Base-by-base conservation (phyloP, 768 basidiomycete genomes). In the Tricholoma hemisulphureum region DNA sequence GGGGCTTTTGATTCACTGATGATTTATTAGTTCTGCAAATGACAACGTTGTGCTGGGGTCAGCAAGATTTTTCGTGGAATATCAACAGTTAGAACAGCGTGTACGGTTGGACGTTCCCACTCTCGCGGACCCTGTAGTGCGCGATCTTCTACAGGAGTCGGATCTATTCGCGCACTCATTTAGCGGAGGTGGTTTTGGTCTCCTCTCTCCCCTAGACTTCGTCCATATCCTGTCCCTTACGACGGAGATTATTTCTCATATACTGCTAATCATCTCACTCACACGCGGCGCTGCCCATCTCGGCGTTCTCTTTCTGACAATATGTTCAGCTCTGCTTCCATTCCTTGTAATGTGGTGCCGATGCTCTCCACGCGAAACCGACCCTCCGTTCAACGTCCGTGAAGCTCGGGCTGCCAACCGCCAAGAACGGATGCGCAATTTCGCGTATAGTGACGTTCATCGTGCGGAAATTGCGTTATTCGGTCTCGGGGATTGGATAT, bases 141-240 rank as follows among this genome's bases (percentile, higher is more conserved):
- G 88, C 58, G 89, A 91, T 67, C 82, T 93, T 41, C 77, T 93
- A n/a, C 87, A 89, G 58, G 91, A 93, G 73, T 89, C 91, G 35
- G 91, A 93, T 67, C 79, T 90, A 31, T 93, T 93, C 67, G 87
- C 88, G 41, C 82, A 88, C 58, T 93, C 91, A 10, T 92, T 93
- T 71, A 83, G 80, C 63, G 88, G 88, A 41, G 83, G 86, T 34
- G 83, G 87, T 10, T 91, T 93, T 67, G 91, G 91, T 14, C 79
- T 91, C 28, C 77, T 92, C 63, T 91, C 89, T 2, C 91, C 91
- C 7, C 80, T 92, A 56, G 91, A 93, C 66, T 84, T 91, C 62
- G 78, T 91, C 64, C 86, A 87, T 63, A 75, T 92, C 63, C 73
- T 93, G 61, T 85, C 87, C 39, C 77, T 90, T 53, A 57, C 85